Percentiles rank a stretch among this genome's conserved stretches.
These are phyloP conservation scores for Triticum turgidum DNA, from an alignment of 176 grass and related monocot genomes.

Conservation along the genomic window DNA sequence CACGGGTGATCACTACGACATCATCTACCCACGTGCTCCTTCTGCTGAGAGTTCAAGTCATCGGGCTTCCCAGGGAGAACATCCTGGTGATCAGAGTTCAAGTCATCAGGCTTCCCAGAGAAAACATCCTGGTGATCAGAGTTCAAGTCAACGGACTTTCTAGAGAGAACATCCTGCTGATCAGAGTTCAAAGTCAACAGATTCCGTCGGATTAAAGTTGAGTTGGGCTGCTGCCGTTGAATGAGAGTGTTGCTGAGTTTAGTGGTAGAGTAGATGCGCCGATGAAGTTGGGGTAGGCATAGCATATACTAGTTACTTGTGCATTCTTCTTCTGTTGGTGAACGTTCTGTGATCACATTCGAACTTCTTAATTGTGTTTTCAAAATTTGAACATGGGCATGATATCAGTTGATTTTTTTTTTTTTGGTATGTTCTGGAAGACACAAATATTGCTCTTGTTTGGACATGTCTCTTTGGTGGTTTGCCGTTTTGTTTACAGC, in stretches of 20 bases:
- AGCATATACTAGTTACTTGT: neutral
- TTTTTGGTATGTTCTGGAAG: no score
- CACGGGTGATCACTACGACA: constrained; percentile 17
- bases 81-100: neutral
- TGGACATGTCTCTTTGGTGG: no score
- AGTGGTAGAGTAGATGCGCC: neutral
- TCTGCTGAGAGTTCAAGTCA: neutral
- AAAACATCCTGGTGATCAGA: neutral
- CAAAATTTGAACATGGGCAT: no score
- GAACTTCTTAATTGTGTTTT: no score
- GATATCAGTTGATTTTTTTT: no score
- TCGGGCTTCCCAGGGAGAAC: neutral
- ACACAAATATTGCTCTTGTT: no score
- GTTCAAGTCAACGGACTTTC: neutral
- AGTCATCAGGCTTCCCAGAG: neutral
- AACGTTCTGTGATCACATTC: no score
- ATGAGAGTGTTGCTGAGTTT: neutral
- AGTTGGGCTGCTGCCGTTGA: neutral
- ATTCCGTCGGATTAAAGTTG: neutral
- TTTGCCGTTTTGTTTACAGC: no score
- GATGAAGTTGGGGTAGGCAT: neutral
- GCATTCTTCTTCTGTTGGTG: neutral
- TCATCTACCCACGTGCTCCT: constrained; percentile 24
- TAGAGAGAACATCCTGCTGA: neutral
- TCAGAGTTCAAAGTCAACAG: neutral